Conservation (phyloP, 2,329 filamentous ascomycete genomes). For the Sodiomyces alkalinus region DNA sequence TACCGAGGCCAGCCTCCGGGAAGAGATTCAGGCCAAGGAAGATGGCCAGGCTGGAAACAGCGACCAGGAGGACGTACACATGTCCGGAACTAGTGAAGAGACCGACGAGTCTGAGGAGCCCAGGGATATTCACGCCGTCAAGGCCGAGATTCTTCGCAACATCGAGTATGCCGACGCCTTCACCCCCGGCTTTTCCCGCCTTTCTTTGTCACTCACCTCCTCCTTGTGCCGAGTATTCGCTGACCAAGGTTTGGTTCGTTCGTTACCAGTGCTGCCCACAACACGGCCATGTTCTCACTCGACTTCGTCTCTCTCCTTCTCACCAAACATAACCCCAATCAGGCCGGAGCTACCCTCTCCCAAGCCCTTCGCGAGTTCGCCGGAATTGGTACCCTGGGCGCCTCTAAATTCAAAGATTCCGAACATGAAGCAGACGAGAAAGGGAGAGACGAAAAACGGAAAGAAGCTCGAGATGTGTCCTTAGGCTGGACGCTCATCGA, state of each 20-base stretch:
- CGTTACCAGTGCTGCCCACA: conserved; percentile 34
- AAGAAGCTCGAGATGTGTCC: conserved; percentile 33
- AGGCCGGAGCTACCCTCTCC: conserved; percentile 56
- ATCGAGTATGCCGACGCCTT: conserved; percentile 31
- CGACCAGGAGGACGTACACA: conserved; percentile 25
- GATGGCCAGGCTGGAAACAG: conserved; percentile 32
- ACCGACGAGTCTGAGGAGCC: conserved; percentile 20
- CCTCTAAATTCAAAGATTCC: conserved; percentile 47
- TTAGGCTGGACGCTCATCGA: conserved; percentile 67
- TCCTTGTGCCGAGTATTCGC: conserved; percentile 1
- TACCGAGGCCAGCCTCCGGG: conserved; percentile 55
- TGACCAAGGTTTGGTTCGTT: conserved; percentile 10
- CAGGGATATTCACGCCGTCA: conserved; percentile 30
- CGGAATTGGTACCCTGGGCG: conserved; percentile 59
- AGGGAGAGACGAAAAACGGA: conserved; percentile 21
- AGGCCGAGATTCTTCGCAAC: conserved; percentile 41
- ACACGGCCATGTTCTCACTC: conserved; percentile 53
- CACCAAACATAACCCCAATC: conserved; percentile 63
- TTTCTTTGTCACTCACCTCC: background rate
- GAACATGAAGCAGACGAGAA: conserved; percentile 37
- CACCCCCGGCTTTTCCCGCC: background rate
- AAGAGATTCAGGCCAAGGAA: conserved; percentile 43
- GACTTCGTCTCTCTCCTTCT: conserved; percentile 74
- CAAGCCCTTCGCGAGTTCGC: conserved; percentile 53
- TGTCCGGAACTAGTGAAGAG: conserved; percentile 16